Base-by-base conservation (phyloP, 2,329 filamentous ascomycete genomes). In the Myriosclerotinia scirpicola region DNA sequence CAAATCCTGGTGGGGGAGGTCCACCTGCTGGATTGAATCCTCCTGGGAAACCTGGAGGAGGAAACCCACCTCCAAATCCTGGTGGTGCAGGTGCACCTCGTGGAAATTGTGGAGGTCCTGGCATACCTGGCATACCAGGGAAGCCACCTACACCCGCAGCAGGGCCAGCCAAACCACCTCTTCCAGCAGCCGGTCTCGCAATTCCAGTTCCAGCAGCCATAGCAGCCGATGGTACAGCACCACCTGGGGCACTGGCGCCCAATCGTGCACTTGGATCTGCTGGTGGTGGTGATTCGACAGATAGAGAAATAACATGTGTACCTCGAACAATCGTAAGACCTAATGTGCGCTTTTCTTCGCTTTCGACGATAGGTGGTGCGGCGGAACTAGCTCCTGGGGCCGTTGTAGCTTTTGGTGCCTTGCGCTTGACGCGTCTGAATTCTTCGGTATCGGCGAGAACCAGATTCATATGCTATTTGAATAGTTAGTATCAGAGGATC, bases 391-490 rank as follows among this genome's bases (percentile, higher is more conserved):
- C 83, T 69, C 75, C 76, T 69, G 76, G 75, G 64, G 76, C 76
- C 52, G 90, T 87, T 61, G 85, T 79, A 64, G 85, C 81, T 82
- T 95, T 96, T 73, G 87, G 84, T 74, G 89, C 87, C 83, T 90
- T 94, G 80, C 91, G 87, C 83, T 95, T 96, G 70, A 94, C 89
- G 77, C 90, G 90, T 78, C 93, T 91, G 80, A 97, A 97, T 80
- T 98, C 94, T 85, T 99, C 95, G 73, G 95, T 98, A 77, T 99
- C 95, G 80, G 94, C 95, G 70, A 99, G 90, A 69, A 99, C 95
- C 72, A 99, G 87, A 80, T 99, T 99, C 95, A 99, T 99, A 81
- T 99, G 95, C 93, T 96, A 72, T n/a, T 68, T 12, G 1, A 17
- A 67, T 15, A 53, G 60, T 67, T 30, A 64, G 53, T 17, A 58